Evolutionary conservation across 805 yeast species (phyloP).

Genomic region (Suhomyces prunicola): DNA sequence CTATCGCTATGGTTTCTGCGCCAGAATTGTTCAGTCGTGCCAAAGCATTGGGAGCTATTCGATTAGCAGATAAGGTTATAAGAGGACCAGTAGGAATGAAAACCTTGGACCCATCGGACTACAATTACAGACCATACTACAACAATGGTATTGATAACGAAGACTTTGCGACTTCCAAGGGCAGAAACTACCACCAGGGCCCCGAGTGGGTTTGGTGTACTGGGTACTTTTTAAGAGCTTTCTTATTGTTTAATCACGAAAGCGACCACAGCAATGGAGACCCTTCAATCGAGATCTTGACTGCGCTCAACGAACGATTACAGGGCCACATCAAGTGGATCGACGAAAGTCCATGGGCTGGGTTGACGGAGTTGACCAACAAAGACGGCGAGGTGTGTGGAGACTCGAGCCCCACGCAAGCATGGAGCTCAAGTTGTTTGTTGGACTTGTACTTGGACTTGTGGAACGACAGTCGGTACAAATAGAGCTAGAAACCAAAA

Average conservation of each 20-base stretch:
- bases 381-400: constrained; percentile 76
- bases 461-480: constrained; percentile 22
- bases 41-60: constrained; percentile 62
- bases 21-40: constrained; percentile 78
- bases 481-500: not conserved
- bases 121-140: constrained; percentile 89
- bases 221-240: constrained; percentile 87
- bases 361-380: constrained; percentile 87
- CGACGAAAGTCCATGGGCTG: constrained; percentile 82
- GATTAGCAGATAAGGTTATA: constrained; percentile 65
- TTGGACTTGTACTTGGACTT: constrained; percentile 74
- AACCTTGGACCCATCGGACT: constrained; percentile 89
- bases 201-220: constrained; percentile 97
- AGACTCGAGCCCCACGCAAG: constrained; percentile 94
- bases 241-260: constrained; percentile 48
- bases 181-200: constrained; percentile 96
- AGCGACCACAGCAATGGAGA: constrained; percentile 22
- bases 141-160: constrained; percentile 72
- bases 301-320: constrained; percentile 58
- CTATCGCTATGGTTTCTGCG: constrained; percentile 91
- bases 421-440: constrained; percentile 90
- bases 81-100: constrained; percentile 91
- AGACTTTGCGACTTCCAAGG: constrained; percentile 91
- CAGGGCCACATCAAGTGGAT: constrained; percentile 69
- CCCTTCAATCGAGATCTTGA: constrained; percentile 53